These are phyloP conservation scores for Hypoxylon sp. DNA, from an alignment of 2,329 filamentous ascomycete genomes.

Conservation along the genomic window DNA sequence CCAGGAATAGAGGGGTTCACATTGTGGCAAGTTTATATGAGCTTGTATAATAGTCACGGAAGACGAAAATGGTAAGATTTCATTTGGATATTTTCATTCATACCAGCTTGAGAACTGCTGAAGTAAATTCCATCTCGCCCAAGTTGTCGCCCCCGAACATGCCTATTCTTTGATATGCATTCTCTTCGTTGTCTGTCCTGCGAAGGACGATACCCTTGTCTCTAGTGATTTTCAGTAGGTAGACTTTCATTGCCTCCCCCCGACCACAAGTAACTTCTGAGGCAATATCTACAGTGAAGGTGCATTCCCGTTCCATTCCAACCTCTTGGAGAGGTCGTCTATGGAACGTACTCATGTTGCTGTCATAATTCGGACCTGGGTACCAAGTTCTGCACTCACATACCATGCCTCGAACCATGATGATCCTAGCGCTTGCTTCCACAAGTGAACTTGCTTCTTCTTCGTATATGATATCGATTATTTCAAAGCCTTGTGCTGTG, in stretches of 20 bases:
- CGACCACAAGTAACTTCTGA: not conserved
- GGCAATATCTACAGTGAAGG: not conserved
- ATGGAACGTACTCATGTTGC: not conserved
- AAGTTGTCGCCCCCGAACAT: too few species aligned
- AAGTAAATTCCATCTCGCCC: not conserved
- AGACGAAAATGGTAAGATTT: not conserved
- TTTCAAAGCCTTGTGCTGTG: not conserved
- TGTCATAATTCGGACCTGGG: not conserved
- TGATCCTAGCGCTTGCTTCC: not conserved
- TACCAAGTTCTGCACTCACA: constrained; percentile 4
- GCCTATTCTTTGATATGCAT: constrained; percentile 5
- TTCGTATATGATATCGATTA: not conserved
- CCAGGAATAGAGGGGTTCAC: not conserved
- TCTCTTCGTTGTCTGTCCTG: not conserved
- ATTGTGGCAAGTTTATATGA: not conserved
- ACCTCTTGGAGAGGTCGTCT: not conserved
- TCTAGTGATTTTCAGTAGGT: not conserved
- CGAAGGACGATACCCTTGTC: not conserved
- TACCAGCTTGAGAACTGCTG: not conserved
- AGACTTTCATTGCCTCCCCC: not conserved
- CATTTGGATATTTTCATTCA: not conserved
- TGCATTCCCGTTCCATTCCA: not conserved
- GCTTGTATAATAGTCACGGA: not conserved
- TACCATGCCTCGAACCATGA: constrained; percentile 6
- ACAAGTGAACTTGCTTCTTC: not conserved